These are phyloP conservation scores for Trametes punicea DNA, from an alignment of 768 basidiomycete species.

Conservation along the genomic window DNA sequence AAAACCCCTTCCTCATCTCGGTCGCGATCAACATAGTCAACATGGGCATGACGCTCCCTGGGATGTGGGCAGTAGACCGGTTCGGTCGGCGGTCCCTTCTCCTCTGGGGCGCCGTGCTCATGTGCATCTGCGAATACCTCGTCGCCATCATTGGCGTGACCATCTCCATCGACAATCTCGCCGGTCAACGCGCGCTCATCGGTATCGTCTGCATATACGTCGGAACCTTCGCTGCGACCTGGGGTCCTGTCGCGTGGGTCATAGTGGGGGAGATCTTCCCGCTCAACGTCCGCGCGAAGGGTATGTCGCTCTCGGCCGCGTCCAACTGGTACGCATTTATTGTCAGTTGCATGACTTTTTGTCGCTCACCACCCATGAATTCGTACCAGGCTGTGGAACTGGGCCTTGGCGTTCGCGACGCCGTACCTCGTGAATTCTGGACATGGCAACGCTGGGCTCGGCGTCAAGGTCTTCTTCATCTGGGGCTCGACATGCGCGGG, in stretches of 20 bases:
- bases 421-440: slow-evolving; percentile 32
- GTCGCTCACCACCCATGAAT: too few species aligned
- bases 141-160: slow-evolving; percentile 57
- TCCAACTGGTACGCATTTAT: slow-evolving; percentile 49
- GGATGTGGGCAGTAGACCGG: slow-evolving; percentile 75
- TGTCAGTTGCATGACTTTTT: too few species aligned
- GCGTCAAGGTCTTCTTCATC: slow-evolving; percentile 39
- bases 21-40: slow-evolving; percentile 73
- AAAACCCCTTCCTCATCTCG: slow-evolving; percentile 47
- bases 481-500: slow-evolving; percentile 35
- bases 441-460: slow-evolving; percentile 19
- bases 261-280: slow-evolving; percentile 41
- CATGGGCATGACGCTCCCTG: slow-evolving; percentile 72
- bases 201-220: slow-evolving; percentile 50
- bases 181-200: slow-evolving; percentile 57
- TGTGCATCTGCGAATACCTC: slow-evolving; percentile 82
- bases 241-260: slow-evolving; percentile 68
- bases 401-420: slow-evolving; percentile 37
- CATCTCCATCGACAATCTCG: slow-evolving; percentile 29
- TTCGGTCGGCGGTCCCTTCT: slow-evolving; percentile 79
- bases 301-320: slow-evolving; percentile 66
- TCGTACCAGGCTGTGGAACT: slow-evolving; percentile 32
- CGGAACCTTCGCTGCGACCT: slow-evolving; percentile 43
- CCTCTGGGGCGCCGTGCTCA: slow-evolving; percentile 72
- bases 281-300: slow-evolving; percentile 68